Percentiles rank a stretch among this genome's conserved stretches.
phyloP scores from a whole-genome alignment of 495 filamentous ascomycete species.

The Talaromyces ruber region DNA sequence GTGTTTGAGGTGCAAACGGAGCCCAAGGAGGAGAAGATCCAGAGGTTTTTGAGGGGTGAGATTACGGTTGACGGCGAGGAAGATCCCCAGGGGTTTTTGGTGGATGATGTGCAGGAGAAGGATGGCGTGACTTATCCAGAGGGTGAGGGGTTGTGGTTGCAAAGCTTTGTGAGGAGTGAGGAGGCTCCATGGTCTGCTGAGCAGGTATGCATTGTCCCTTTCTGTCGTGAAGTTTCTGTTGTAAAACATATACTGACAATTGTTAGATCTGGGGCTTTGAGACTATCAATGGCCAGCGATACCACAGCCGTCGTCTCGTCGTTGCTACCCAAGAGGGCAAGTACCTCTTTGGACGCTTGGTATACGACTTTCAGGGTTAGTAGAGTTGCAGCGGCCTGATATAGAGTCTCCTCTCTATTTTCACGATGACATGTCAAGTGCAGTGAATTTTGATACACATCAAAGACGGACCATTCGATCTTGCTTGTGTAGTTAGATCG shows the following conservation, averaged over 20 bases:
- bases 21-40: conserved; percentile 37
- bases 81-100: conserved; percentile 26
- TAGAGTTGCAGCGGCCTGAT: background rate
- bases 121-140: conserved; percentile 27
- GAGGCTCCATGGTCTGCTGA: conserved; percentile 37
- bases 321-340: conserved; percentile 51
- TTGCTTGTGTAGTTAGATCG: background rate
- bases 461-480: background rate
- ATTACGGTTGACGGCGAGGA: conserved; percentile 25
- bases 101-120: conserved; percentile 16
- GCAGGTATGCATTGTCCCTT: conserved; percentile 25
- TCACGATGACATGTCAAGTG: background rate
- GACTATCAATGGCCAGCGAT: conserved; percentile 48
- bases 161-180: conserved; percentile 38
- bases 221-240: background rate
- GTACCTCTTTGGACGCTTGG: conserved; percentile 55
- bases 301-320: conserved; percentile 58
- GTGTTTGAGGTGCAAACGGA: conserved; percentile 24
- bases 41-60: conserved; percentile 35
- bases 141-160: conserved; percentile 32
- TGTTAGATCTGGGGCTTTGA: conserved; percentile 57
- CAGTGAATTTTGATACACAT: background rate
- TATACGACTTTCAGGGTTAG: conserved; percentile 53
- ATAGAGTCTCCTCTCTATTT: background rate
- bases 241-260: background rate